Percentiles rank a stretch among this genome's conserved stretches.
Evolutionary conservation across 768 basidiomycete genomes (phyloP).

Genomic region (Russula abietina): DNA sequence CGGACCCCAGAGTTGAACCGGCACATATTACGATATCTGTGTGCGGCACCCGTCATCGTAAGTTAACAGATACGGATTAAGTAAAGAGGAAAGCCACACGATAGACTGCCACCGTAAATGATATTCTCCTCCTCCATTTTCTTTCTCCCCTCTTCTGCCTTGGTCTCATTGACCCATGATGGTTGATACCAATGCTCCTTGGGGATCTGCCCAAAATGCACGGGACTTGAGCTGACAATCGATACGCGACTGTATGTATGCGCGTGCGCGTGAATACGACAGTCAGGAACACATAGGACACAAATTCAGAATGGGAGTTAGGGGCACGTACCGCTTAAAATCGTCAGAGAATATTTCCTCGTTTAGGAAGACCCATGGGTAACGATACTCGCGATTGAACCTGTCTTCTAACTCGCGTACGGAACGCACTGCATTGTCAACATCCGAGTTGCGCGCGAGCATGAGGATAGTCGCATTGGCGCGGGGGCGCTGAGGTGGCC

Average conservation of each 20-base stretch:
- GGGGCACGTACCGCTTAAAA: constrained; percentile 53
- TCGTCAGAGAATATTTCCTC: constrained; percentile 71
- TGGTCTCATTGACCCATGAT: constrained; percentile 45
- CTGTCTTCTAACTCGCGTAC: constrained; percentile 78
- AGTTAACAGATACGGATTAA: not conserved
- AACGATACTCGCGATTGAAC: constrained; percentile 74
- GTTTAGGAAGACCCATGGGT: constrained; percentile 88
- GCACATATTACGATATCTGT: constrained; percentile 47
- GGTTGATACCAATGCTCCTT: constrained; percentile 46
- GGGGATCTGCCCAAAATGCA: constrained; percentile 40
- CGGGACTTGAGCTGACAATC: constrained; percentile 31
- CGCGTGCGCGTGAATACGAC: not conserved
- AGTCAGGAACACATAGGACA: not conserved
- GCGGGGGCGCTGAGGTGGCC: not conserved
- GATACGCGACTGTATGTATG: constrained; percentile 28
- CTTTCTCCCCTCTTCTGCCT: constrained; percentile 37
- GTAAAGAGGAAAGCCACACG: constrained; percentile 3
- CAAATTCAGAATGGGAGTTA: not conserved
- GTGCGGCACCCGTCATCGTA: not conserved
- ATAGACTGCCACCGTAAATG: constrained; percentile 21
- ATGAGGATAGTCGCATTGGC: constrained; percentile 35
- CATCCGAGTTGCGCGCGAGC: constrained; percentile 65
- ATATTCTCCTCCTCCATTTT: constrained; percentile 34
- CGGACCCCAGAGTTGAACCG: constrained; percentile 45
- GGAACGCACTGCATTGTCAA: constrained; percentile 51